phyloP scores from a whole-genome alignment of 2,329 filamentous ascomycete genomes.

The Ophidiomyces ophidiicola region DNA sequence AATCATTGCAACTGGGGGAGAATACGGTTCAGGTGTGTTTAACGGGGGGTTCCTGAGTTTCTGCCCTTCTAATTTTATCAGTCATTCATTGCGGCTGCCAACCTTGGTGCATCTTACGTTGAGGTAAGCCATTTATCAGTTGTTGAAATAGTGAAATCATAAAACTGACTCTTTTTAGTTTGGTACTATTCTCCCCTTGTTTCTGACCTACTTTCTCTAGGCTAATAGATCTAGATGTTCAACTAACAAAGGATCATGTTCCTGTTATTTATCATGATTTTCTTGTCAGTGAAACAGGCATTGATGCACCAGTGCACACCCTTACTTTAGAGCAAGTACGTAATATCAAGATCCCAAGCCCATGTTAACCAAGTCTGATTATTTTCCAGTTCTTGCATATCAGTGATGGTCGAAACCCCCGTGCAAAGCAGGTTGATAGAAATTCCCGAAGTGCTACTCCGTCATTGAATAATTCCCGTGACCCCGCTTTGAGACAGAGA shows the following conservation, averaged over 20 bases:
- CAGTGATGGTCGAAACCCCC: conserved; percentile 44
- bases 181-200: conserved; percentile 11
- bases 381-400: conserved; percentile 62
- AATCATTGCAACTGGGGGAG: conserved; percentile 85
- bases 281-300: conserved; percentile 90
- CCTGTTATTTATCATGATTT: conserved; percentile 99
- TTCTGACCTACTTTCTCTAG: neutral
- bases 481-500: conserved; percentile 29
- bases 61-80: conserved; percentile 24
- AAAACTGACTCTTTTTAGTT: conserved; percentile 12
- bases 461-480: conserved; percentile 26
- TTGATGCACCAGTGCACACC: conserved; percentile 91
- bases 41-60: neutral
- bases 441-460: conserved; percentile 4
- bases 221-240: conserved; percentile 61
- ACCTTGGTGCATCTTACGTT: conserved; percentile 65
- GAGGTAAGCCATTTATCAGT: conserved; percentile 37
- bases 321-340: conserved; percentile 70
- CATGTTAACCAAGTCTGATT: conserved; percentile 4
- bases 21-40: conserved; percentile 60
- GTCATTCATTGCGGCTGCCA: conserved; percentile 92
- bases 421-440: conserved; percentile 16
- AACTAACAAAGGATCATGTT: conserved; percentile 96
- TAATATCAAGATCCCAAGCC: neutral
- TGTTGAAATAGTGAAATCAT: neutral